Evolutionary conservation across 2,329 filamentous ascomycete species (phyloP), one percentile per base, ranked within the genome.

Genomic region (Ophiostoma sp.): DNA sequence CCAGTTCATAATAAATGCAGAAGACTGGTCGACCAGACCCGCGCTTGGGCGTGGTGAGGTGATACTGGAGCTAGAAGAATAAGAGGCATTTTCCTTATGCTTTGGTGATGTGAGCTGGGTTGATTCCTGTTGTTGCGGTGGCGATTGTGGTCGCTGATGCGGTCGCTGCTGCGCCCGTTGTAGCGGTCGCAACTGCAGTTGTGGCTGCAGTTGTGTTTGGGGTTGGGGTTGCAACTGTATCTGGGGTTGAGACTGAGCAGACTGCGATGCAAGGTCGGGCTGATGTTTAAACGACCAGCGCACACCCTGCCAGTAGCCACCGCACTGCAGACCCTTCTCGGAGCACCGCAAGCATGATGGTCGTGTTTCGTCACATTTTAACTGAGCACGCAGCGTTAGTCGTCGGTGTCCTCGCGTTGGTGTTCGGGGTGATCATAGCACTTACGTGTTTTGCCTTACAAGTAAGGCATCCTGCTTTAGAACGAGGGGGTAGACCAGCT

Each of bases 401-500:
- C 16, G 9, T 9, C 14, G 18, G 6, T 36, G 16, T 36, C 2
- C 5, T 18, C 9, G 11, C 16, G 16, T 11, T 44, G 2, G 27
- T 27, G 42, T 3, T 12, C 4, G 6, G n/a, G 5, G 8, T 63
- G 62, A 3, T 18, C 14, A 38, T 2, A 2, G 27, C 12, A 45
- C 63, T 36, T 11, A 64, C 63, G 47, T 64, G 63, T 18, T 64
- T 64, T 36, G 63, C 63, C 63, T 64, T 64, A 18, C 63, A 64
- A 4, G 63, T 64, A 44, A 64, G 42, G 63, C 63, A 64, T 45
- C 63, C 63, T 5, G 63, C 63, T 64, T 64, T 64, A 12, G 63
- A 64, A 64, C 63, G 63, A 64, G 63, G 63, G 63, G 63, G 63
- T 36, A 64, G 63, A 64, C 63, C 63, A 64, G 63, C 63, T 64